Conservation (phyloP, 129 eudicot species). For the Saussurea involucrata region DNA sequence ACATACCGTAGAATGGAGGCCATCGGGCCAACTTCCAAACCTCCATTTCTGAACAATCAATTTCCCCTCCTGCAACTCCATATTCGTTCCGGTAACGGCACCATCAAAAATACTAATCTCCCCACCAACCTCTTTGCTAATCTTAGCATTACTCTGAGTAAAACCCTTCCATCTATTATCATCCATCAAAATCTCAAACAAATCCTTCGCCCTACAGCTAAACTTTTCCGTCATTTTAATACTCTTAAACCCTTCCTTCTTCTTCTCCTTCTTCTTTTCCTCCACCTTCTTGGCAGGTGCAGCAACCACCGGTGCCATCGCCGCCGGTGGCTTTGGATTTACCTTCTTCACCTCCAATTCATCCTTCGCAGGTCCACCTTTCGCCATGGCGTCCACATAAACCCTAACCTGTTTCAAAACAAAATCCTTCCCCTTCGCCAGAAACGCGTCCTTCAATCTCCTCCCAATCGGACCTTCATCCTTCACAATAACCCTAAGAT, state of each 20-base stretch:
- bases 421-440: constrained; percentile 58
- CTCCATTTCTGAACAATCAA: constrained; percentile 95
- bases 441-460: constrained; percentile 75
- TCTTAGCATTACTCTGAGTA: constrained; percentile 91
- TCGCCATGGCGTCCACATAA: constrained; percentile 80
- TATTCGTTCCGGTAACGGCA: constrained; percentile 66
- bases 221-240: constrained; percentile 83
- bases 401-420: constrained; percentile 72
- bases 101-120: constrained; percentile 85
- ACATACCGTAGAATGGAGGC: constrained; percentile 68
- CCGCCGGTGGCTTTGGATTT: constrained; percentile 18
- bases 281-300: constrained; percentile 19
- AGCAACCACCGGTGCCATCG: not conserved
- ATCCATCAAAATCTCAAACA: constrained; percentile 97
- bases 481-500: constrained; percentile 55
- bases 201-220: constrained; percentile 75
- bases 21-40: constrained; percentile 96
- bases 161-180: constrained; percentile 98
- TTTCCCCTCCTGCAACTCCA: constrained; percentile 84
- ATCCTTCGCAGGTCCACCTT: constrained; percentile 87
- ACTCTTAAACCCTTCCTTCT: constrained; percentile 80
- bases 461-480: constrained; percentile 81
- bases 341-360: constrained; percentile 83
- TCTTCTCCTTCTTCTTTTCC: constrained; percentile 39
- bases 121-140: constrained; percentile 86